Percentiles rank a stretch among this genome's conserved stretches.
Conservation (phyloP, 2,329 filamentous ascomycete genomes). For the Alternaria burnsii region DNA sequence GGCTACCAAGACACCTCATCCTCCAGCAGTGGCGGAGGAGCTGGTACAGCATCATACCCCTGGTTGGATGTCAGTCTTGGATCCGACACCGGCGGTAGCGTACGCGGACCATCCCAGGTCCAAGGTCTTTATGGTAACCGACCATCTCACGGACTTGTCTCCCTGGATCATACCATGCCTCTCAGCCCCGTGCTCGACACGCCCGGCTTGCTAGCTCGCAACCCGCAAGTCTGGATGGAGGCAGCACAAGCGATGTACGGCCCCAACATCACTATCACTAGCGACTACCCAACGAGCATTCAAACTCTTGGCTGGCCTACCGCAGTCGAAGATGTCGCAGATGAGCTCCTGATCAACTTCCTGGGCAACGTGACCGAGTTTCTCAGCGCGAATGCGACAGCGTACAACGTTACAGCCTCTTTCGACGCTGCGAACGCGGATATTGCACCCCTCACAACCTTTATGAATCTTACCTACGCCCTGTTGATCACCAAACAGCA, state of each 20-base stretch:
- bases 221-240: constrained; percentile 55
- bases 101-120: constrained; percentile 58
- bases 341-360: constrained; percentile 55
- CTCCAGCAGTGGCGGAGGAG: constrained; percentile 59
- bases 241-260: constrained; percentile 58
- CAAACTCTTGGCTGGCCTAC: constrained; percentile 56
- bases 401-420: constrained; percentile 48
- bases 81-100: constrained; percentile 60
- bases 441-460: constrained; percentile 42
- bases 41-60: constrained; percentile 55
- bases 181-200: constrained; percentile 59
- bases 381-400: constrained; percentile 50
- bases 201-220: constrained; percentile 57
- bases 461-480: constrained; percentile 58
- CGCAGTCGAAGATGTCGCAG: constrained; percentile 35
- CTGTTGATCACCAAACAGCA: constrained; percentile 60
- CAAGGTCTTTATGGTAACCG: constrained; percentile 62
- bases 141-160: constrained; percentile 58
- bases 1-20: constrained; percentile 56
- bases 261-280: constrained; percentile 55
- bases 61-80: constrained; percentile 63
- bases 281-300: constrained; percentile 54
- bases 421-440: constrained; percentile 49
- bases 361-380: constrained; percentile 55
- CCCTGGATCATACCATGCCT: constrained; percentile 60